phyloP scores from a whole-genome alignment of 176 grass and related monocot genomes.

The Tuctoria greenei region DNA sequence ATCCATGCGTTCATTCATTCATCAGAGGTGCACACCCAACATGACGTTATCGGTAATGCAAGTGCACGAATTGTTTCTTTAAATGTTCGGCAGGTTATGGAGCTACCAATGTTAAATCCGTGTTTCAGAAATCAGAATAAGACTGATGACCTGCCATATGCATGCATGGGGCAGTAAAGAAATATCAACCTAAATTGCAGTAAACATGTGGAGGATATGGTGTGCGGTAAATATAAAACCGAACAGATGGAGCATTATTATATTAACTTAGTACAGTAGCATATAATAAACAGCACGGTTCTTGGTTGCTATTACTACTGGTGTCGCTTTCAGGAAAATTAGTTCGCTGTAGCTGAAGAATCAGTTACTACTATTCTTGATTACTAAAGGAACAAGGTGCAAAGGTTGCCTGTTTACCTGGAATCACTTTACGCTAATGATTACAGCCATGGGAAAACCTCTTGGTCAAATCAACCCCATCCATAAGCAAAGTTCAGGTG shows the following conservation, averaged over 20 bases:
- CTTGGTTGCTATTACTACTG: not conserved
- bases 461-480: conserved; percentile 16
- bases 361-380: not conserved
- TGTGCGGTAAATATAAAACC: not conserved
- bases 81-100: not conserved
- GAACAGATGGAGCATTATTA: too few relatives aligned
- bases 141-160: not conserved
- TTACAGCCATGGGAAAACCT: not conserved
- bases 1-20: not conserved
- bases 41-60: conserved; percentile 25
- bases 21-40: conserved; percentile 26
- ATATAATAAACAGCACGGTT: not conserved
- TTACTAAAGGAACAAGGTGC: not conserved
- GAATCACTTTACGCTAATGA: conserved; percentile 12
- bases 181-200: not conserved
- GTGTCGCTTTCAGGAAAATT: not conserved
- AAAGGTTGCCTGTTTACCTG: not conserved
- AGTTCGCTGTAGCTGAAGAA: not conserved
- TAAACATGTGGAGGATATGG: not conserved
- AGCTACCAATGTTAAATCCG: not conserved
- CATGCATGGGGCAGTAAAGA: too few relatives aligned
- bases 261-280: too few relatives aligned
- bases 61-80: not conserved
- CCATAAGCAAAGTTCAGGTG: conserved; percentile 17
- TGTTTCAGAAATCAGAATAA: not conserved